These are phyloP conservation scores for Umbilicus rupestris DNA, from an alignment of 164 flowering plant genomes.

Conservation along the genomic window DNA sequence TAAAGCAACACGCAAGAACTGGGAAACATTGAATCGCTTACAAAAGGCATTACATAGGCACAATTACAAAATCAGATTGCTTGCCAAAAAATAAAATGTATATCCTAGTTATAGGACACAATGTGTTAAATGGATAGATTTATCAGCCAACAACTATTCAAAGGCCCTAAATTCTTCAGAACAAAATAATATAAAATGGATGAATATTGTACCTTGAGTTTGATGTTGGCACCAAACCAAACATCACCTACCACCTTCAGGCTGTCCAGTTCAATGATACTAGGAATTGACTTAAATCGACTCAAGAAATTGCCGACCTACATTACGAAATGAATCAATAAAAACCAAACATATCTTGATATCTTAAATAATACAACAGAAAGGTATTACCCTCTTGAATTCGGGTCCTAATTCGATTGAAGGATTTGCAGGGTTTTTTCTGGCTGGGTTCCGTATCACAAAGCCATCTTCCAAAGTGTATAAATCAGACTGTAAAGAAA, in stretches of 20 bases:
- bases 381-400: constrained; percentile 68
- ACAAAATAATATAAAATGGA: background rate
- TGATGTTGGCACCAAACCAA: constrained; percentile 73
- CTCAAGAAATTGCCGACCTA: constrained; percentile 72
- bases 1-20: no score
- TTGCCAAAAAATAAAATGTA: no score
- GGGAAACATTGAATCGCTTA: no score
- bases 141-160: background rate
- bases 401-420: constrained; percentile 88
- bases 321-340: constrained; percentile 4
- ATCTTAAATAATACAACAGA: background rate
- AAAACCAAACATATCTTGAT: background rate
- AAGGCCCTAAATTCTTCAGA: background rate
- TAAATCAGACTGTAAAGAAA: constrained; percentile 74
- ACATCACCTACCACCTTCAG: constrained; percentile 92
- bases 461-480: constrained; percentile 69
- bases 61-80: no score
- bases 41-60: no score
- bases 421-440: constrained; percentile 75
- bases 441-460: constrained; percentile 54
- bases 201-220: constrained; percentile 59
- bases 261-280: constrained; percentile 84
- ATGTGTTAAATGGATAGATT: no score
- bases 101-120: no score
- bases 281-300: constrained; percentile 91